These are phyloP conservation scores for Phytophthora cactorum DNA, from an alignment of 352 stramenopile species.

Conservation along the genomic window DNA sequence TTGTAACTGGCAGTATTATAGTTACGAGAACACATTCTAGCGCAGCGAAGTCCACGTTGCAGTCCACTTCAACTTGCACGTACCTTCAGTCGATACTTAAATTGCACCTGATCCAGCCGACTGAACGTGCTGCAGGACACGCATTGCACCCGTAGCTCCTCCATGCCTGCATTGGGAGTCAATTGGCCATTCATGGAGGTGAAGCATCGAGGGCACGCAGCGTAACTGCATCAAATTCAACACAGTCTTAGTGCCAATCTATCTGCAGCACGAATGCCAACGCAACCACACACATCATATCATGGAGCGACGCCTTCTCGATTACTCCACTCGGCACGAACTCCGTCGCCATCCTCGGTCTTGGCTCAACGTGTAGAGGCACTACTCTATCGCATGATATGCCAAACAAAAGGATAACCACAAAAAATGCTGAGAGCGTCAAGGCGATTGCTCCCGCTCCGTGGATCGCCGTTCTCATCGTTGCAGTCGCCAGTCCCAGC, in stretches of 20 bases:
- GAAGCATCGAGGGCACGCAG: constrained; percentile 55
- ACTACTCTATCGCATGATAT: constrained; percentile 23
- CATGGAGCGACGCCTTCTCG: constrained; percentile 50
- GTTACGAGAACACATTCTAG: too few species aligned
- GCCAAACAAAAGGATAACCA: constrained; percentile 15
- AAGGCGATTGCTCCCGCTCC: background rate
- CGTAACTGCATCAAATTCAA: constrained; percentile 38
- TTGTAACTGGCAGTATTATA: constrained; percentile 39
- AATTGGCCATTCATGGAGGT: constrained; percentile 46
- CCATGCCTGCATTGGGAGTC: constrained; percentile 6
- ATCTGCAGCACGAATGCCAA: background rate
- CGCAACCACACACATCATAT: constrained; percentile 54
- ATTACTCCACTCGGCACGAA: constrained; percentile 58
- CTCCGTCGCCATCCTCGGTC: constrained; percentile 17
- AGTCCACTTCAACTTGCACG: background rate
- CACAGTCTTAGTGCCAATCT: constrained; percentile 2
- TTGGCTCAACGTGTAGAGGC: background rate
- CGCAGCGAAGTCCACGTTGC: too few species aligned
- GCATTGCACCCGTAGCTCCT: constrained; percentile 35
- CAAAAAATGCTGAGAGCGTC: background rate
- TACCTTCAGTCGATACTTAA: constrained; percentile 65
- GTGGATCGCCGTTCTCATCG: constrained; percentile 10
- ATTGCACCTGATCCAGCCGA: constrained; percentile 34
- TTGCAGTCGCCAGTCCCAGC: constrained; percentile 12
- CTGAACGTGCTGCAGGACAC: constrained; percentile 31